Base-by-base conservation (phyloP, 306 rosid genomes). In the Quercus robur region DNA sequence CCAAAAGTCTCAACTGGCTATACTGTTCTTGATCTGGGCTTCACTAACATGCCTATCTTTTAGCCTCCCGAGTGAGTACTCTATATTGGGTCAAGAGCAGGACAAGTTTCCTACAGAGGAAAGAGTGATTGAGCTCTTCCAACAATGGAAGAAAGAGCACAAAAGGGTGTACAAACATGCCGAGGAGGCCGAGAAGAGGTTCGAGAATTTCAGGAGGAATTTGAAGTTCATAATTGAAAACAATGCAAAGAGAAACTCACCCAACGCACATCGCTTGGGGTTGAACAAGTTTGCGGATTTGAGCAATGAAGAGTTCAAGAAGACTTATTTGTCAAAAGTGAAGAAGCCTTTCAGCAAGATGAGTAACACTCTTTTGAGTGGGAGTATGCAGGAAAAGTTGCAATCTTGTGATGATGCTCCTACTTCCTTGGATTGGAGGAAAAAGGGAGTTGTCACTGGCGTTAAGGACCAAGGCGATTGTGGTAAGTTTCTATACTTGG, bases 401-500 rank as follows among this genome's bases (percentile, higher is more conserved):
- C 77, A 52, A 15, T 85, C 90, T 1, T 86, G 87, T 75, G 90
- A 88, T 64, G 87, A 83, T 69, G 89, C 86, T 5, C 90, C 98
- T 89, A 70, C 86, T 4, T 62, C 90, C 68, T 81, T 89, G 67
- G 94, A 91, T 87, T 93, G 98, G 98, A 89, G 97, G 86, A 91
- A 88, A 75, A 87, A 66, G 51, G 98, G 97, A 11, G 86, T 31
- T 76, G 93, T 89, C 2, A 91, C 97, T 75, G 82, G 56, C 70
- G 84, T 91, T 51, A 91, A 93, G 85, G 83, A 89, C 80, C 97
- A 91, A 84, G 91, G 84, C 56, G 0, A 52, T 7, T 91, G 97
- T 77, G 94, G 93, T 91, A 86, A 83, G 87, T 76, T 82, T 81
- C 75, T 46, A 21, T 54, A 0, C 54, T 46, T 21, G 19, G 19